Conservation (phyloP, 2,329 filamentous ascomycete genomes). For the Diaporthe aspalathi region DNA sequence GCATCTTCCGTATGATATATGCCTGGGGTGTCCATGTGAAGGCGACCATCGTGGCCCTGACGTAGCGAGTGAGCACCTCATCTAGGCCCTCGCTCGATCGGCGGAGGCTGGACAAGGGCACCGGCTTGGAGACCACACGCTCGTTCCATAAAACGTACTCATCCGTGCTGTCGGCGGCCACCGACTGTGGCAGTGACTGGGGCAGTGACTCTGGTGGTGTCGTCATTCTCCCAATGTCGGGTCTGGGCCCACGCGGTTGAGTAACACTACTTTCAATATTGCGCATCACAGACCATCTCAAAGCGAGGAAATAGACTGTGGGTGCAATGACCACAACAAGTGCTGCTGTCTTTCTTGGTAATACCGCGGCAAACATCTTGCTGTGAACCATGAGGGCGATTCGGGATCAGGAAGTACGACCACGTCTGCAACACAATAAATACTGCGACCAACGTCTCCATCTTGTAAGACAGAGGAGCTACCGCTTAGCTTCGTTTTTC, state of each 20-base stretch:
- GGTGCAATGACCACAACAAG: slow-evolving; percentile 4
- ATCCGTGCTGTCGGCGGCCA: not conserved
- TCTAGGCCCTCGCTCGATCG: not conserved
- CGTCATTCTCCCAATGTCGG: not conserved
- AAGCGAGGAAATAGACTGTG: not conserved
- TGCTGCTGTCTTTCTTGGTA: not conserved
- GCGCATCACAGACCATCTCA: slow-evolving; percentile 18
- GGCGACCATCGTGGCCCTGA: slow-evolving; percentile 28
- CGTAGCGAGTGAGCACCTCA: slow-evolving; percentile 25
- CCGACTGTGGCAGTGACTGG: slow-evolving; percentile 11
- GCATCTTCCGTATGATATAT: slow-evolving; percentile 19
- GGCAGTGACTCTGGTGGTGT: not conserved
- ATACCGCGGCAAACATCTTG: not conserved
- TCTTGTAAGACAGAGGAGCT: too few species aligned
- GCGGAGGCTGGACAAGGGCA: not conserved
- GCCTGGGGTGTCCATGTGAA: slow-evolving; percentile 29
- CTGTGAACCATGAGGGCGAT: not conserved
- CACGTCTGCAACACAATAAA: too few species aligned
- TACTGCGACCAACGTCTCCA: too few species aligned
- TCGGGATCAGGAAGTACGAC: not conserved
- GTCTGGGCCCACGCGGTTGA: not conserved
- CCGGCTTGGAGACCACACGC: slow-evolving; percentile 17
- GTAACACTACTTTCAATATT: slow-evolving; percentile 1
- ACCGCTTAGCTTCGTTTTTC: too few species aligned
- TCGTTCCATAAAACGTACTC: slow-evolving; percentile 18